Conservation (phyloP, 164 flowering plant species). For the Macadamia integrifolia region DNA sequence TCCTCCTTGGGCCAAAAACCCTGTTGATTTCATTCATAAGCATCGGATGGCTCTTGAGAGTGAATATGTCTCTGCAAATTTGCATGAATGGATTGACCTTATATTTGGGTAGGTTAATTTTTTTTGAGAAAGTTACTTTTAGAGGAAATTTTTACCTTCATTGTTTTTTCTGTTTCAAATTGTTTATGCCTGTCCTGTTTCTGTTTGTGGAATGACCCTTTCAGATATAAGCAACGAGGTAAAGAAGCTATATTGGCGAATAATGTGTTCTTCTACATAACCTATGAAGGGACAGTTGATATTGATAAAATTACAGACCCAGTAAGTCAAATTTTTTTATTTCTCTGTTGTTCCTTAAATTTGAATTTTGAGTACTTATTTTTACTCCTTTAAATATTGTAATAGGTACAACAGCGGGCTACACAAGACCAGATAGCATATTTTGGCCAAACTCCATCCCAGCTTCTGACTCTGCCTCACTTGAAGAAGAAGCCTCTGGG, state of each 20-base stretch:
- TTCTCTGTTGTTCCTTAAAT: conserved; percentile 5
- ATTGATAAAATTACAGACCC: conserved; percentile 92
- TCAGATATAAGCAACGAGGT: conserved; percentile 96
- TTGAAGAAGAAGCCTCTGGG: conserved; percentile 65
- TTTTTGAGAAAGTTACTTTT: neutral
- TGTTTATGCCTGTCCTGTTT: neutral
- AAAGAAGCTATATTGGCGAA: conserved; percentile 86
- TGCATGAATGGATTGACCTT: conserved; percentile 98
- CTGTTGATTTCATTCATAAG: conserved; percentile 87
- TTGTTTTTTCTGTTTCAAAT: conserved; percentile 1
- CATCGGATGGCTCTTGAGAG: conserved; percentile 97
- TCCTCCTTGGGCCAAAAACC: conserved; percentile 93
- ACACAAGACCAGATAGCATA: conserved; percentile 98
- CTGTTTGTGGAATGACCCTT: neutral
- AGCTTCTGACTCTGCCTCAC: conserved; percentile 86
- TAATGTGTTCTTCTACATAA: conserved; percentile 95
- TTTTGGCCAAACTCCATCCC: conserved; percentile 99
- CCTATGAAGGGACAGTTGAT: conserved; percentile 96
- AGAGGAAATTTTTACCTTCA: neutral
- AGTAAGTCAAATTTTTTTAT: conserved; percentile 38
- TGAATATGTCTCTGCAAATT: conserved; percentile 92
- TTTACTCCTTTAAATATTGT: conserved; percentile 5
- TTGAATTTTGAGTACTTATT: conserved; percentile 9
- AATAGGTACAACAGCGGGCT: conserved; percentile 82
- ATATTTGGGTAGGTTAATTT: conserved; percentile 76